Base-by-base conservation (phyloP, 768 basidiomycete species). In the Suillus tomentosus region DNA sequence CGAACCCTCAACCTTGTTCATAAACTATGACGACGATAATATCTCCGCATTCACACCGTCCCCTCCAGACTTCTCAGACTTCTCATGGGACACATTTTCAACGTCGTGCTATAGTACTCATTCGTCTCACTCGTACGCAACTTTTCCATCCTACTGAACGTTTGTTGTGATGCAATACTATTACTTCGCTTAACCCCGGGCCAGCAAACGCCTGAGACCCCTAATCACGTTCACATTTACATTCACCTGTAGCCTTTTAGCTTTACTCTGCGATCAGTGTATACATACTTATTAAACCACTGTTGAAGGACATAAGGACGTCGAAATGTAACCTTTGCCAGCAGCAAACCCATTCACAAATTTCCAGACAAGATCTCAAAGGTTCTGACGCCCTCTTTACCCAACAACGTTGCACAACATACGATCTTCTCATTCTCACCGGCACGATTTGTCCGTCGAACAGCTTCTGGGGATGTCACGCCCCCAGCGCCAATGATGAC, bases 401-500 rank as follows among this genome's bases (percentile, higher is more conserved):
- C 87, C 34, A 87, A 69, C 36, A 81, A 73, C 2, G 85, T 87
- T 24, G 87, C 86, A 67, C 83, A 81, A 15, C 85, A 93, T 6
- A 95, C 87, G 1, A 87, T 85, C 56, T 79, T 76, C 11, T 94
- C 94, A 3, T 79, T 76, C 11, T 94, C 94, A 3, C 94, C 93
- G 11, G 86, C 91, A 54, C 79, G 78, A 19, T 79, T 77, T 91
- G 94, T 95, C 62, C 94, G 81, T 60, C 76, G 73, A 14, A 81
- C 85, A 2, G 85, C 87, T 27, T 78, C 88, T 6, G 79, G 76
- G 24, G 84, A 83, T 2, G 84, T 87, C 19, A 94, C 91, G 6
- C 94, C 94, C 1, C 94, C 94, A n/a, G 90, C 88, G 2, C 92
- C 94, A 54, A 95, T 84, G 61, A 95, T 79, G 58, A 78, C 45